A percentile compares a stretch with the other conserved stretches of the same genome.
Conservation (phyloP, 2,329 filamentous ascomycete species). For the Sporothrix brasiliensis region DNA sequence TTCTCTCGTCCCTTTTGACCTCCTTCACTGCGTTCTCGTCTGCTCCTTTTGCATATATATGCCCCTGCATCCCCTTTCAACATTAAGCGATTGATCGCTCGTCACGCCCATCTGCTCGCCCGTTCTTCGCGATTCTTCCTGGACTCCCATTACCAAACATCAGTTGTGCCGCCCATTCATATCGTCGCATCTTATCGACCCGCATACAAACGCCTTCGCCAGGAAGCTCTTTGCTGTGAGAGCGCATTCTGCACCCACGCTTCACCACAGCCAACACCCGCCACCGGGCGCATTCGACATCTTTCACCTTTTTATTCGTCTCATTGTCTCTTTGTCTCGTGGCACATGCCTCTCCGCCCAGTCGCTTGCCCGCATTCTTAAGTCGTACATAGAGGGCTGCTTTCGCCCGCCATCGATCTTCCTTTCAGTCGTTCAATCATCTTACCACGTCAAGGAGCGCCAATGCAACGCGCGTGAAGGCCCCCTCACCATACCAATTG, state of each 20-base stretch:
- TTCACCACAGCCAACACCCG: neutral
- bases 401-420: neutral
- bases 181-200: slow-evolving; percentile 3
- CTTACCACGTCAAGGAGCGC: neutral
- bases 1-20: neutral
- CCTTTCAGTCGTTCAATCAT: neutral
- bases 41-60: neutral
- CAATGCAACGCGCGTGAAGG: neutral
- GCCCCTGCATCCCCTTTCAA: neutral
- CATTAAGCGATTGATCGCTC: neutral
- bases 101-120: neutral
- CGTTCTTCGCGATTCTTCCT: neutral
- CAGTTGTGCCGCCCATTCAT: neutral
- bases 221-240: neutral
- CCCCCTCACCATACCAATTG: neutral
- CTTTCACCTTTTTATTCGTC: neutral
- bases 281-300: neutral
- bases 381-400: neutral
- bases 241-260: neutral
- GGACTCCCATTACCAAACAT: neutral
- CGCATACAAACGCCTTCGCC: neutral
- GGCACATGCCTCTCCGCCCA: neutral
- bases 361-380: neutral
- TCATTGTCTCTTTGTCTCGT: neutral
- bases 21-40: neutral